phyloP scores from a whole-genome alignment of 2,329 filamentous ascomycete genomes.

The Colletotrichum eleusines region DNA sequence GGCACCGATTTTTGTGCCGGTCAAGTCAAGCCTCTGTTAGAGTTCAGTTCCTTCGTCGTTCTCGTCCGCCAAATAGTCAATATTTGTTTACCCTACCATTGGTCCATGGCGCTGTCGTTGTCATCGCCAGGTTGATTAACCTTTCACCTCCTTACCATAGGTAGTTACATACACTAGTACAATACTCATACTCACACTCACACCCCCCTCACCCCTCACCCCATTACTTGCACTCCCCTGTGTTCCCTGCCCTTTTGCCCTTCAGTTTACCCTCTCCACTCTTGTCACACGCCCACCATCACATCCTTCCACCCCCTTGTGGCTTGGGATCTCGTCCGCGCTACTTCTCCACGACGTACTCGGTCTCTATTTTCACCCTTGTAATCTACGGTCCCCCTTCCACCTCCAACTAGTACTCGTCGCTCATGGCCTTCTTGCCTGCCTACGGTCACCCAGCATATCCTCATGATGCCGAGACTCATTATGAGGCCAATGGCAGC shows the following conservation, averaged over 20 bases:
- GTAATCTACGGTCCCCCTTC: conserved; percentile 25
- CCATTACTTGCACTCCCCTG: not conserved
- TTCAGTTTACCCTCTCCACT: conserved; percentile 12
- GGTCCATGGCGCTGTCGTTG: conserved; percentile 23
- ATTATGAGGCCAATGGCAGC: conserved; percentile 27
- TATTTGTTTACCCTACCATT: not conserved
- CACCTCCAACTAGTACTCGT: not conserved
- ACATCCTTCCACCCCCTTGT: conserved; percentile 34
- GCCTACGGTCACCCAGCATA: conserved; percentile 10
- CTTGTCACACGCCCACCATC: conserved; percentile 31
- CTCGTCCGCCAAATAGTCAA: conserved; percentile 22
- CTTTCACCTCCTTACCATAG: conserved; percentile 23
- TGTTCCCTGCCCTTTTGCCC: conserved; percentile 12
- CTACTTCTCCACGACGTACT: conserved; percentile 32
- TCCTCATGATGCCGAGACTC: conserved; percentile 12
- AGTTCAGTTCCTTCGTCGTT: conserved; percentile 31
- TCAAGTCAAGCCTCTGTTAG: conserved; percentile 28
- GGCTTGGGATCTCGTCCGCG: conserved; percentile 37
- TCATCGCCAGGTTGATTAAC: conserved; percentile 31
- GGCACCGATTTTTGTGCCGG: conserved; percentile 20
- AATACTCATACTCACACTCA: conserved; percentile 4
- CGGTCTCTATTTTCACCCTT: not conserved
- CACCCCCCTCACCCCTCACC: conserved; percentile 1
- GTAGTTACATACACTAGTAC: too few species aligned
- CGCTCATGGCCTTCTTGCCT: conserved; percentile 6